phyloP scores from a whole-genome alignment of 345 rosid genomes.

The Brassica napus region DNA sequence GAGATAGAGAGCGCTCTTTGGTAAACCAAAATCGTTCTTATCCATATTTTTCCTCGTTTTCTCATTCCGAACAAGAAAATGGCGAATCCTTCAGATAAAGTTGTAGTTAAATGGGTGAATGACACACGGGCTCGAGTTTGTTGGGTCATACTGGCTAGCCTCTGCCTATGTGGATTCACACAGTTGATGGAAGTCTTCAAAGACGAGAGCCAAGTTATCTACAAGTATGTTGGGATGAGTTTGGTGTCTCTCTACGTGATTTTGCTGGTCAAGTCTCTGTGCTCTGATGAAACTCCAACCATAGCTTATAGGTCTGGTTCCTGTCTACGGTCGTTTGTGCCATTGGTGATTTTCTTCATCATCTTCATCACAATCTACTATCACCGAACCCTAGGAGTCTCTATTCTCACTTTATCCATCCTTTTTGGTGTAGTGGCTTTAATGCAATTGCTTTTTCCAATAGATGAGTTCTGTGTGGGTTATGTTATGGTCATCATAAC shows the following conservation, averaged over 20 bases:
- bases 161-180: background rate
- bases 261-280: background rate
- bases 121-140: background rate
- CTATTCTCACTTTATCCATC: background rate
- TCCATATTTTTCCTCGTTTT: background rate
- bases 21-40: background rate
- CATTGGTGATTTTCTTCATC: background rate
- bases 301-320: background rate
- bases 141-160: background rate
- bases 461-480: background rate
- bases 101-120: background rate
- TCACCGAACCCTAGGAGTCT: background rate
- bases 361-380: background rate
- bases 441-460: background rate
- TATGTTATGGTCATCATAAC: background rate
- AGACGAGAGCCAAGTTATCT: background rate
- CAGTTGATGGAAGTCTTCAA: background rate
- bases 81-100: background rate
- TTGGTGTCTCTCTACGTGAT: background rate
- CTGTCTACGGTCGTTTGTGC: background rate
- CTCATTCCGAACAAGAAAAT: background rate
- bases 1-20: too few species aligned
- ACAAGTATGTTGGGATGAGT: background rate
- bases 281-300: background rate
- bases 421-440: background rate